Base-by-base conservation (phyloP, 495 filamentous ascomycete genomes). In the Penicillium robsamsonii region DNA sequence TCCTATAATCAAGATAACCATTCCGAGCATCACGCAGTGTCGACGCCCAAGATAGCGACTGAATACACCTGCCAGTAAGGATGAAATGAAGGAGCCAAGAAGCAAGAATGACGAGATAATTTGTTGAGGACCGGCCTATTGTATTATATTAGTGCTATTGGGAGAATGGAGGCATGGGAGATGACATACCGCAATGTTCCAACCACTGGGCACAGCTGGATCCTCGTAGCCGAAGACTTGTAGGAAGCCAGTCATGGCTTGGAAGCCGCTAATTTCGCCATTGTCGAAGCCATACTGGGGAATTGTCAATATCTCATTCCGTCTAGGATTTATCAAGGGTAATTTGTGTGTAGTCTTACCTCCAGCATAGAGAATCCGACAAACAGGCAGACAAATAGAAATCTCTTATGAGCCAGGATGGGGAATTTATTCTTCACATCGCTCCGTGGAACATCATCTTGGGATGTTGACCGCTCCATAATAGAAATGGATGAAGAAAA, bases 1-100 rank as follows among this genome's bases (percentile, higher is more conserved):
- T 17, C 15, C 37, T 18, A 40, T 15, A 18, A 40, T 17, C 15
- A 40, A 8, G n/a, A 17, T 4, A 3, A 40, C 37, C 37, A 40
- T 40, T 17, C 37, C 37, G 13, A 40, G 6, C 37, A 40, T 40
- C 37, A 40, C 37, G 17, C 37, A 40, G 2, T 51, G 43, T 4
- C 56, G 56, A 40, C 60, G 56, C 17, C 60, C 60, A 10, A 63
- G 38, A 13, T 56, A 59, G 13, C 37, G 22, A 3, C 52, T 53
- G 65, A 61, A 59, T 5, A 57, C 65, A 2, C 83, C 83, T 12
- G 77, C 80, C 0, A 75, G 74, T 1, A 74, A 73, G 5, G 83
- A 84, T 44, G 75, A 78, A 31, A 84, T 72, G 64, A 86, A 84
- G 37, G 82, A 80, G 30, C 83, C 82, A 10, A 85, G 73, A 4